Evolutionary conservation across 2,329 filamentous ascomycete genomes (phyloP).

Genomic region (Chaetomiaceae sp.): DNA sequence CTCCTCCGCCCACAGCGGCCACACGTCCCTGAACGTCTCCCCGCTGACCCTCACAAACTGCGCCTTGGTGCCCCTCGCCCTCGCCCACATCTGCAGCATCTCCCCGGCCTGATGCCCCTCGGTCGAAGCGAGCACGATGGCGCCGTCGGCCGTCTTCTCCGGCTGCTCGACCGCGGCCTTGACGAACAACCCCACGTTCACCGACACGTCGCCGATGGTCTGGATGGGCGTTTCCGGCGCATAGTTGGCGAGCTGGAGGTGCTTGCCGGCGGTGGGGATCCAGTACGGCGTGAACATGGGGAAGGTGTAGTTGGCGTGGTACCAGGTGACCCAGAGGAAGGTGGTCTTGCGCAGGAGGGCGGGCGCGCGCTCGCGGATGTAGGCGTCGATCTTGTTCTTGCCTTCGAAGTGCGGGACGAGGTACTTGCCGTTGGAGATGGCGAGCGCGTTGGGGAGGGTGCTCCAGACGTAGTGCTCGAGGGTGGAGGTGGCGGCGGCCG

Average conservation of each 20-base stretch:
- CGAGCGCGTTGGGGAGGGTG: constrained; percentile 21
- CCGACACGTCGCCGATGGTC: constrained; percentile 30
- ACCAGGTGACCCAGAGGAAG: constrained; percentile 25
- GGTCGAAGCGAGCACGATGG: constrained; percentile 30
- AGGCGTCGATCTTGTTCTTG: constrained; percentile 22
- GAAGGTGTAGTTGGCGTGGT: constrained; percentile 16
- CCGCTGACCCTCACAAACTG: constrained; percentile 14
- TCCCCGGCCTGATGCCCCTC: constrained; percentile 28
- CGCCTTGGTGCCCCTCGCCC: constrained; percentile 16
- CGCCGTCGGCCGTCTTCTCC: constrained; percentile 27
- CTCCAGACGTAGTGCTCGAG: constrained; percentile 27
- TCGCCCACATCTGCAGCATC: constrained; percentile 31
- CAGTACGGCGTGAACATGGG: constrained; percentile 20
- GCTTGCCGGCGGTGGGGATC: constrained; percentile 18
- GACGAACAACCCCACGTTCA: constrained; percentile 34
- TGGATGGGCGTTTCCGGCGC: constrained; percentile 28
- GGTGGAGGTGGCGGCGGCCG: constrained; percentile 16
- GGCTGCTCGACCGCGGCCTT: constrained; percentile 32
- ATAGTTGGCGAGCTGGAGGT: constrained; percentile 31
- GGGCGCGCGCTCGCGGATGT: constrained; percentile 17
- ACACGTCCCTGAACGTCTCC: constrained; percentile 16
- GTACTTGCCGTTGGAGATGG: constrained; percentile 17
- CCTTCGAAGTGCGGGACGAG: constrained; percentile 26
- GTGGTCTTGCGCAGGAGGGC: constrained; percentile 22
- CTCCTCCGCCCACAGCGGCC: constrained; percentile 24